These are phyloP conservation scores for Mycena capillaripes DNA, from an alignment of 768 basidiomycete genomes.

Conservation along the genomic window DNA sequence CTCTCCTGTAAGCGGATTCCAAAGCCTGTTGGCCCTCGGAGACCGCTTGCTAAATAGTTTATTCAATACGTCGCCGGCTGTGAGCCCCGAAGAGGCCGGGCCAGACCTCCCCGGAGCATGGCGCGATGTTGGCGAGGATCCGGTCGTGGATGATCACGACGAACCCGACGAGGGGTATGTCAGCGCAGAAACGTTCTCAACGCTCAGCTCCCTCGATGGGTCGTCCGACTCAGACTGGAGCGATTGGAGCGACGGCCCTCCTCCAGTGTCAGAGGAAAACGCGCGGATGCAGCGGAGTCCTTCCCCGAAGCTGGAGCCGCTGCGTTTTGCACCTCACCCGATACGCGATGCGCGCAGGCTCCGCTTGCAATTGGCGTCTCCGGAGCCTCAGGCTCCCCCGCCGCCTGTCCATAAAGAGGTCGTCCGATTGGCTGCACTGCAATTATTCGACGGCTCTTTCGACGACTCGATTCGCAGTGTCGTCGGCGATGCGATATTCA, in stretches of 20 bases:
- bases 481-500: conserved; percentile 51
- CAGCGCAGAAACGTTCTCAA: conserved; percentile 57
- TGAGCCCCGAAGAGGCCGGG: background rate
- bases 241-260: conserved; percentile 48
- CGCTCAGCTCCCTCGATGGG: conserved; percentile 62
- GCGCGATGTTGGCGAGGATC: conserved; percentile 14
- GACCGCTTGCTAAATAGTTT: conserved; percentile 12
- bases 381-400: conserved; percentile 23
- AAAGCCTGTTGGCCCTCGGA: background rate
- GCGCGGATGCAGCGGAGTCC: conserved; percentile 43
- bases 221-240: conserved; percentile 51
- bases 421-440: conserved; percentile 53
- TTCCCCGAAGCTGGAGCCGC: conserved; percentile 47
- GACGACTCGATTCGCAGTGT: conserved; percentile 48
- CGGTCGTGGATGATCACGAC: conserved; percentile 33
- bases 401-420: conserved; percentile 44
- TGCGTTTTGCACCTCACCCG: conserved; percentile 28
- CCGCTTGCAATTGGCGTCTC: background rate
- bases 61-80: conserved; percentile 2
- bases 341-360: conserved; percentile 6
- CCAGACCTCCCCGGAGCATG: conserved; percentile 34
- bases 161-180: conserved; percentile 43
- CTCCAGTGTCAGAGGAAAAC: conserved; percentile 44
- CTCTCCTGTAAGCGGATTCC: conserved; percentile 10
- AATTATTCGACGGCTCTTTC: conserved; percentile 66